Evolutionary conservation across 108 stramenopile genomes (phyloP).

Genomic region (Epithemia pelagica): DNA sequence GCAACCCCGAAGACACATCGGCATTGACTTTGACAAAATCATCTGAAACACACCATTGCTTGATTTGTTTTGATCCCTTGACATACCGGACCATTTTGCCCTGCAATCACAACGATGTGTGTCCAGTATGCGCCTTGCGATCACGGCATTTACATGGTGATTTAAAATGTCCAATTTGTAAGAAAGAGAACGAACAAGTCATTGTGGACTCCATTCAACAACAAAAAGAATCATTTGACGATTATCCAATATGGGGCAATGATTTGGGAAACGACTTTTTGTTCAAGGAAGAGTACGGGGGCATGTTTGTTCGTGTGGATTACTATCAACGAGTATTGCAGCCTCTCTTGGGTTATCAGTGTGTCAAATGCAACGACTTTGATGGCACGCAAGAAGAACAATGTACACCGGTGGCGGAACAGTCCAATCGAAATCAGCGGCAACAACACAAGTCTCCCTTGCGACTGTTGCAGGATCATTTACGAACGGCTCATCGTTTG

Average conservation of each 20-base stretch:
- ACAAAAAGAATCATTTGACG: conserved; percentile 25
- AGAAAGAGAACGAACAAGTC: conserved; percentile 50
- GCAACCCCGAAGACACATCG: no score
- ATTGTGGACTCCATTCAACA: conserved; percentile 51
- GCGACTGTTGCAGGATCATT: conserved; percentile 55
- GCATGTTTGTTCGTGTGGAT: conserved; percentile 63
- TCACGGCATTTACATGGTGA: conserved; percentile 66
- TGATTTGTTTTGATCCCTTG: conserved; percentile 69
- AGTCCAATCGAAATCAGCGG: not conserved
- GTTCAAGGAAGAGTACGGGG: conserved; percentile 47
- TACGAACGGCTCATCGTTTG: conserved; percentile 53
- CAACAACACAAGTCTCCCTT: conserved; percentile 14
- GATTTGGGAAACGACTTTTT: conserved; percentile 45
- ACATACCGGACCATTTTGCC: conserved; percentile 40
- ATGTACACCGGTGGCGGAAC: not conserved
- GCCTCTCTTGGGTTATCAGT: conserved; percentile 59
- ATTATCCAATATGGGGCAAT: conserved; percentile 72
- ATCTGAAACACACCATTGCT: conserved; percentile 49
- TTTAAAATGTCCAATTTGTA: conserved; percentile 75
- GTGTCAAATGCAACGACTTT: conserved; percentile 44
- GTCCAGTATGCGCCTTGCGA: conserved; percentile 66
- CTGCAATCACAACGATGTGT: conserved; percentile 80
- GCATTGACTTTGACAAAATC: no score
- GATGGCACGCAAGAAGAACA: conserved; percentile 13
- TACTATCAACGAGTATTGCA: conserved; percentile 48